Base-by-base conservation (phyloP, 78 protist genomes). In the Polysphondylium violaceum region DNA sequence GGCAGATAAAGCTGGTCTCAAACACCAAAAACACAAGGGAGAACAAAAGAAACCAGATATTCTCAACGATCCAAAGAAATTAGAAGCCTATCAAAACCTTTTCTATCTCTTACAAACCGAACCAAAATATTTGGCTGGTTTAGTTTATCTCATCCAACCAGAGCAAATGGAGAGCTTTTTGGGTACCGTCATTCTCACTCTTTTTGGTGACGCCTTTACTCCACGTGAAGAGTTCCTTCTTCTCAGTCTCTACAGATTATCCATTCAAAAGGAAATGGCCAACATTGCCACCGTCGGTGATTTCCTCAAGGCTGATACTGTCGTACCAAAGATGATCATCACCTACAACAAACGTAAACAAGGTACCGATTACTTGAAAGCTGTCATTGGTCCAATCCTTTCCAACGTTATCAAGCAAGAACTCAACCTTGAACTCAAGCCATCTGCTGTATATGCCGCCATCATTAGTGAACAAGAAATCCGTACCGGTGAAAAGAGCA, bases 171-270 rank as follows among this genome's bases (percentile, higher is more conserved):
- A 94, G 51, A 43, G 75, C 27, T 95, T 95, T 65, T 73, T 95
- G 25, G 95, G 90, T 38, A 95, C 97, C 27, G 92, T 95, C 14
- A 95, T 95, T 31, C 44, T 95, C 12, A 95, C 97, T 3, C 41
- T 95, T 19, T 95, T 86, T 77, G 97, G 97, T 73, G 94, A 95
- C 72, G 97, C 97, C 21, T 95, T 95, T 58, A 87, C 97, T 25
- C 97, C 97, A 63, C 31, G 97, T 25, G 97, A 95, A 68, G 97
- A 95, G 81, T 95, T 93, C 69, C 73, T 95, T 29, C 38, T 95
- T 38, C 93, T 95, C 38, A 72, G 76, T 2, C 75, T 95, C 73
- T 95, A 95, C 71, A 72, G 86, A 47, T 67, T 88, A 35, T 69
- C 97, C 25, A 72, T 95, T 27, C 88, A 90, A 75, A 77, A 86